Base-by-base conservation (phyloP, 2,329 filamentous ascomycete species). In the Alternaria incomplexa region DNA sequence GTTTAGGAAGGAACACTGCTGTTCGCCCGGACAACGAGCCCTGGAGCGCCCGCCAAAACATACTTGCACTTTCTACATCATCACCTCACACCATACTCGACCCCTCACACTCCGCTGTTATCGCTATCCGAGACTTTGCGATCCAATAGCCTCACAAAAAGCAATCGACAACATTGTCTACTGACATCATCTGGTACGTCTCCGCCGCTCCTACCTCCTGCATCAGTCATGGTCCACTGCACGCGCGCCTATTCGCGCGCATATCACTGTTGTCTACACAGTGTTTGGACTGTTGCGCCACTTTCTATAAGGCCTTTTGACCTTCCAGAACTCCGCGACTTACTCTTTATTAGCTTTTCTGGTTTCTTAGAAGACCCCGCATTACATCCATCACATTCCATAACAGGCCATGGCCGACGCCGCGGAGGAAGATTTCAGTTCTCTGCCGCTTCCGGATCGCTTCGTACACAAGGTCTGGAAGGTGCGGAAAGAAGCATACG, bases 401-500 rank as follows among this genome's bases (percentile, higher is more conserved):
- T 58, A 60, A 52, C 63, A 51, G 67, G 76, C 60, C 72, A 96
- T 96, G 93, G 92, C 91, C 61, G 93, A 96, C 69, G 83, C 86
- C 69, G 83, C 86, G 78, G 92, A 95, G 80, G 92, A 94, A 77
- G 93, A 97, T 79, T 95, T 91, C 79, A 76, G 89, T 81, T 88
- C 90, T 68, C 83, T 97, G 65, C 91, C 93, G 46, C 81, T 97
- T 59, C 85, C 89, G 47, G 93, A 97, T 67, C 89, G 93, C 77
- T 96, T 94, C 82, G 85, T 87, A 58, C 93, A 97, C 85, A 97
- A 97, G 91, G 88, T 92, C 76, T 99, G 96, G 96, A 99, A 99
- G 86, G 94, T 97, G 45, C 89, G 96, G 76, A 99, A 99, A 83
- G 89, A 89, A 77, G 96, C 90, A 56, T 99, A 98, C 79, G 96